Percentiles rank a stretch among this genome's conserved stretches.
These are phyloP conservation scores for Solanum piurae DNA, from an alignment of 257 asterid species.

Conservation along the genomic window DNA sequence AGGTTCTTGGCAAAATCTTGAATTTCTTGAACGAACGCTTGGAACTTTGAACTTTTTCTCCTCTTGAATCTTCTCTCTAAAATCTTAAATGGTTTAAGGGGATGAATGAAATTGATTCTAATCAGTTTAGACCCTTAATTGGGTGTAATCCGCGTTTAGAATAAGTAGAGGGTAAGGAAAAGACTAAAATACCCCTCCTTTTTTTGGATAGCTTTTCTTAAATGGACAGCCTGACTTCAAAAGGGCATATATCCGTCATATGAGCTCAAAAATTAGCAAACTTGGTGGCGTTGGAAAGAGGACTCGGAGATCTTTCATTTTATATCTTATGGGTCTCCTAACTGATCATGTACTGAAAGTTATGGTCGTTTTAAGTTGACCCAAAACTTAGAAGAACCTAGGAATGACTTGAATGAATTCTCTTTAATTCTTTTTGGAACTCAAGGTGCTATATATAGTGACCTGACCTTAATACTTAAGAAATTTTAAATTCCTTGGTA, in stretches of 20 bases:
- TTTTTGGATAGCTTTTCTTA: not conserved
- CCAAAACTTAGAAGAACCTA: too few relatives aligned
- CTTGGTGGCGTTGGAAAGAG: not conserved
- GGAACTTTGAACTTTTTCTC: not conserved
- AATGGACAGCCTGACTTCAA: not conserved
- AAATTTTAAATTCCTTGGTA: not conserved
- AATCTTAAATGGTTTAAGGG: not conserved
- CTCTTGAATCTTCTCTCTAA: not conserved
- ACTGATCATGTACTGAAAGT: not conserved
- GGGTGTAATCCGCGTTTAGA: not conserved
- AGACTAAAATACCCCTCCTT: too few relatives aligned
- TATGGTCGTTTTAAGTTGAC: too few relatives aligned
- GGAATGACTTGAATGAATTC: too few relatives aligned
- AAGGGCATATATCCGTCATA: not conserved
- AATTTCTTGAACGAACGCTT: not conserved
- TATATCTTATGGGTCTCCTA: not conserved
- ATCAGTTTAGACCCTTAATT: not conserved
- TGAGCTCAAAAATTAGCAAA: not conserved
- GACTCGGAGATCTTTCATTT: not conserved
- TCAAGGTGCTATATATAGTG: too few relatives aligned
- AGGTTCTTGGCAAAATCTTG: not conserved
- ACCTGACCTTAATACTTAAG: too few relatives aligned
- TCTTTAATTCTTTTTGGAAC: too few relatives aligned
- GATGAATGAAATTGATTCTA: not conserved
- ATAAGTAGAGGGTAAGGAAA: too few relatives aligned